Evolutionary conservation across 768 basidiomycete species (phyloP).

Genomic region (Lactifluus volemus): DNA sequence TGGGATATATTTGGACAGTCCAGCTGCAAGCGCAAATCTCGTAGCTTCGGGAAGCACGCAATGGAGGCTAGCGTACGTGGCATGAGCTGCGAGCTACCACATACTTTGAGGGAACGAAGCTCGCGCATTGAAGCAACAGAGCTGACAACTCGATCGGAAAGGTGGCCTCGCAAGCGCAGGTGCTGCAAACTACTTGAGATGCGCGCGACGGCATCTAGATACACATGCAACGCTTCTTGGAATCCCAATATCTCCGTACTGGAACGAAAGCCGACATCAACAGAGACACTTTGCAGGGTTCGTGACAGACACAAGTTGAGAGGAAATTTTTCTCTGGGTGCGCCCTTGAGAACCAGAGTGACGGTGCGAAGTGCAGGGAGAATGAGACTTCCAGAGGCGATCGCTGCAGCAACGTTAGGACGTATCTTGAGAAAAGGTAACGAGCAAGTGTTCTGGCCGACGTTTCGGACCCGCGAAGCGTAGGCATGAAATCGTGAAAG

Average conservation of each 20-base stretch:
- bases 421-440: not conserved
- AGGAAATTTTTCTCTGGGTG: slow-evolving; percentile 7
- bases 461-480: slow-evolving; percentile 17
- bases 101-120: slow-evolving; percentile 16
- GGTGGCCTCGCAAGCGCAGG: slow-evolving; percentile 17
- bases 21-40: slow-evolving; percentile 18
- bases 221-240: slow-evolving; percentile 7
- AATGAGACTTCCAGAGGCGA: not conserved
- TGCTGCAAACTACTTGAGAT: slow-evolving; percentile 9
- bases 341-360: slow-evolving; percentile 10
- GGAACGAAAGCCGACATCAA: slow-evolving; percentile 17
- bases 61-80: slow-evolving; percentile 18
- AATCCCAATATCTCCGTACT: not conserved
- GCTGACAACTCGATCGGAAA: slow-evolving; percentile 12
- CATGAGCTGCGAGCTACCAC: slow-evolving; percentile 15
- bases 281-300: slow-evolving; percentile 1
- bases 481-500: slow-evolving; percentile 13
- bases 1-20: slow-evolving; percentile 7
- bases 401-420: not conserved
- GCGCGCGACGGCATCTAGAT: slow-evolving; percentile 15
- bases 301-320: slow-evolving; percentile 15
- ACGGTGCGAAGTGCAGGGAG: slow-evolving; percentile 16
- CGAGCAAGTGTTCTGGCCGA: slow-evolving; percentile 11
- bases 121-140: slow-evolving; percentile 13
- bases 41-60: slow-evolving; percentile 12